A percentile compares a stretch with the other conserved stretches of the same genome.
Evolutionary conservation across 257 asterid species (phyloP).

Genomic region (Verbascum thapsus): DNA sequence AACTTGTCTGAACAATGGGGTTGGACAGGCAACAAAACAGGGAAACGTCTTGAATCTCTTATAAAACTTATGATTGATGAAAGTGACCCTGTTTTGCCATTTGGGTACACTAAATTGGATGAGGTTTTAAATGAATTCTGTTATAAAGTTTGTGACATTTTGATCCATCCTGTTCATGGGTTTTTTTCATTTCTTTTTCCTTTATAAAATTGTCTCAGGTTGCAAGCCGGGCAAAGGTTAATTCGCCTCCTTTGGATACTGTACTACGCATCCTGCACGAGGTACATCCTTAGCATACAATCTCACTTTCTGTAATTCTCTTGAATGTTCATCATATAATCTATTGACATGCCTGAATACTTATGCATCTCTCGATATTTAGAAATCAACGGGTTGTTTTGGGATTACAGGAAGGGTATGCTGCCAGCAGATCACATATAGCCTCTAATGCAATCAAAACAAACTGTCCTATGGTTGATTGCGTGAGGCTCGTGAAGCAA

Average conservation of each 20-base stretch:
- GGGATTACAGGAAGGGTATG: constrained; percentile 72
- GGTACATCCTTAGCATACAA: constrained; percentile 43
- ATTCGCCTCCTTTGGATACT: constrained; percentile 57
- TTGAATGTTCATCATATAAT: not conserved
- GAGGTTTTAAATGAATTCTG: constrained; percentile 56
- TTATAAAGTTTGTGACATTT: not conserved
- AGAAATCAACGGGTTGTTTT: no score
- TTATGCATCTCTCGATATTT: not conserved
- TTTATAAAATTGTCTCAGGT: constrained; percentile 47
- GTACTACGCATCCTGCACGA: constrained; percentile 53
- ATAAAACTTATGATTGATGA: constrained; percentile 72
- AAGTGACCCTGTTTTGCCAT: constrained; percentile 82
- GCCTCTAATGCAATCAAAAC: constrained; percentile 79
- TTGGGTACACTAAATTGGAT: constrained; percentile 73
- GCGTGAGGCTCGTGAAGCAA: constrained; percentile 62
- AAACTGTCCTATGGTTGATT: constrained; percentile 73
- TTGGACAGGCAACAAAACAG: constrained; percentile 65
- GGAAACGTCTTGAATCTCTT: constrained; percentile 61
- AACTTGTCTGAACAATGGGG: constrained; percentile 84
- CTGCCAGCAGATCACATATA: constrained; percentile 74
- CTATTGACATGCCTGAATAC: not conserved
- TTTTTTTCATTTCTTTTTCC: constrained; percentile 15
- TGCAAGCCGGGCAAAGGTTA: constrained; percentile 79
- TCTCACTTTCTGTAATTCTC: not conserved
- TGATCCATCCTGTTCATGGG: constrained; percentile 5